Base-by-base conservation (phyloP, 2,329 filamentous ascomycete genomes). In the Pseudogymnoascus sp. region DNA sequence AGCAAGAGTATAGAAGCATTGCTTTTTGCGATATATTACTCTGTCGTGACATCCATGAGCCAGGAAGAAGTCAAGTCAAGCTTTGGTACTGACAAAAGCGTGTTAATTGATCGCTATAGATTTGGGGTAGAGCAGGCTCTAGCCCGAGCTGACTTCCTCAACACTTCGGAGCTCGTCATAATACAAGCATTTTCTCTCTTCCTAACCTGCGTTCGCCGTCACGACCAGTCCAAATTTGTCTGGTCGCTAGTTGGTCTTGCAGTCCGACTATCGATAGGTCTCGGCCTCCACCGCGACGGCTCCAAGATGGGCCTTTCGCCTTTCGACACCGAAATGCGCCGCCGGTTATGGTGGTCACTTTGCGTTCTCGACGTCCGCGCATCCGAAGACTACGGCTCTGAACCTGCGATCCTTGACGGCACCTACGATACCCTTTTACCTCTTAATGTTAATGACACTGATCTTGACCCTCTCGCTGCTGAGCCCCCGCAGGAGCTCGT, bases 301-400 rank as follows among this genome's bases (percentile, higher is more conserved):
- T 74, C 74, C 12, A 78, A 81, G 61, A 83, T 84, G 65, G 73
- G 72, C 1, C 74, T 87, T 0, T 74, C 76, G 0, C 83, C 85
- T 0, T 88, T 84, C 66, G 81, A 86, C 61, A 77, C 81, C 3
- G 84, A 87, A 69, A 82, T 84, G 75, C 76, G 83, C 19, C 76
- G 83, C 64, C 75, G 83, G 31, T 72, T 84, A 5, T 87, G 83
- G 83, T 86, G 83, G 81, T 79, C 82, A 64, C 71, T 86, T 2
- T 84, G 81, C 66, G 75, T 86, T 12, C 73, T 88, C 0, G 86
- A 89, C 68, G 78, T 80, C 2, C 75, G 85, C 64, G 78, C 84
- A 1, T 82, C 83, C 0, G 85, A 88, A 68, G 83, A 87, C 63
- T 83, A 87, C 68, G 84, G 84, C 0, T 83, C 81, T 21, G 84